phyloP scores from a whole-genome alignment of 129 eudicot species.

The Flaveria linearis region DNA sequence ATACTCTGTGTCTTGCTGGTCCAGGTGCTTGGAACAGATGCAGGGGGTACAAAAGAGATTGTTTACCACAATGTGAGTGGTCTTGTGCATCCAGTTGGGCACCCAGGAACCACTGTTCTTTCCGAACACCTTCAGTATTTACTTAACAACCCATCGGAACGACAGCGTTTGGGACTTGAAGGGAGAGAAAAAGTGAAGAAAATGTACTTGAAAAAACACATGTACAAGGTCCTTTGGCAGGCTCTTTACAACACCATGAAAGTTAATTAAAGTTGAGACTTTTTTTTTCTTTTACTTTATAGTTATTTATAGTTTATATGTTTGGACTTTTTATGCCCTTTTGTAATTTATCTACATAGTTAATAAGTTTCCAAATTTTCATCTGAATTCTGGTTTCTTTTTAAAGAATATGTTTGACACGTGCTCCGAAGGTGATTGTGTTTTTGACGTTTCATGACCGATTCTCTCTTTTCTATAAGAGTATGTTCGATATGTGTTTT shows the following conservation, averaged over 20 bases:
- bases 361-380: not conserved
- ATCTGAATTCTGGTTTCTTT: not conserved
- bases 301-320: not conserved
- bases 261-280: constrained; percentile 43
- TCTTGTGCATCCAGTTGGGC: constrained; percentile 81
- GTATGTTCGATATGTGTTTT: not conserved
- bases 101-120: constrained; percentile 55
- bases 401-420: not conserved
- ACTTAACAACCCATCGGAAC: constrained; percentile 60
- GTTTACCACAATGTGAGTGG: constrained; percentile 84
- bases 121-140: constrained; percentile 65
- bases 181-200: constrained; percentile 83
- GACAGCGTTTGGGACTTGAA: constrained; percentile 66
- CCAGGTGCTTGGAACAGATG: constrained; percentile 93
- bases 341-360: not conserved
- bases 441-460: no score
- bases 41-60: constrained; percentile 94
- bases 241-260: constrained; percentile 74
- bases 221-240: constrained; percentile 82
- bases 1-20: constrained; percentile 23
- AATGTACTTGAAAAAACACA: constrained; percentile 85
- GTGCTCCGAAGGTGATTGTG: not conserved
- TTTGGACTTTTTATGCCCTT: constrained; percentile 1
- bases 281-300: not conserved
- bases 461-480: no score